Evolutionary conservation across 345 rosid species (phyloP), one percentile per base, ranked within the genome.

Genomic region (Syzygium aqueum): DNA sequence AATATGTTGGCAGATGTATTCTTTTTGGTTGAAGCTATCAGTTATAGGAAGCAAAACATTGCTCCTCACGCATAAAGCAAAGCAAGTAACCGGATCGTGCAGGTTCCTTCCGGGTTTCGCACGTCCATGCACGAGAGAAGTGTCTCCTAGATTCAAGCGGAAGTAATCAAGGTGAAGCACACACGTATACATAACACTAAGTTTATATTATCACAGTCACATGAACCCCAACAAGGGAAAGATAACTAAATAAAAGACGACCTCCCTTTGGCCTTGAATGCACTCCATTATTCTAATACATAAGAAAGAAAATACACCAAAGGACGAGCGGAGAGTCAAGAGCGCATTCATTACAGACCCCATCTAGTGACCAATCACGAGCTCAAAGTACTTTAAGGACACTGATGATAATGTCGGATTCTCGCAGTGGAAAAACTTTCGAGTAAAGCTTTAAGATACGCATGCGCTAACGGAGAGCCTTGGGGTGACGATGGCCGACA

Each of bases 401-500:
- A 40, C 43, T 25, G 28, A 57, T 57, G 28, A 57, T 25, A 2
- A 25, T 25, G 65, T 57, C 30, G 65, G 65, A 57, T 57, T 57
- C 15, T 57, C 65, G 3, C 2, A 5, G 65, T 57, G 65, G 65
- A 11, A 25, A 11, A 57, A 30, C 28, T 57, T 57, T 57, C 11
- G 65, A 6, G 15, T 2, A 5, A 11, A 57, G 65, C 65, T 25
- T 57, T 57, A 57, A 25, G 65, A n/a, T 57, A 82, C 84, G 59
- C 92, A 93, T 0, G 93, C 95, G 17, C 65, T 27, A 2, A 91
- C 88, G 5, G 85, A 63, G 4, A 95, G 91, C 57, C 97, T 84
- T 8, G 95, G 96, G 53, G 50, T 87, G 59, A 90, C 91, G 84
- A 87, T 28, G n/a, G 93, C 95, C 6, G 94, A 84, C 30, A 94